phyloP scores from a whole-genome alignment of 495 filamentous ascomycete species.

The Trichoderma asperelloides region DNA sequence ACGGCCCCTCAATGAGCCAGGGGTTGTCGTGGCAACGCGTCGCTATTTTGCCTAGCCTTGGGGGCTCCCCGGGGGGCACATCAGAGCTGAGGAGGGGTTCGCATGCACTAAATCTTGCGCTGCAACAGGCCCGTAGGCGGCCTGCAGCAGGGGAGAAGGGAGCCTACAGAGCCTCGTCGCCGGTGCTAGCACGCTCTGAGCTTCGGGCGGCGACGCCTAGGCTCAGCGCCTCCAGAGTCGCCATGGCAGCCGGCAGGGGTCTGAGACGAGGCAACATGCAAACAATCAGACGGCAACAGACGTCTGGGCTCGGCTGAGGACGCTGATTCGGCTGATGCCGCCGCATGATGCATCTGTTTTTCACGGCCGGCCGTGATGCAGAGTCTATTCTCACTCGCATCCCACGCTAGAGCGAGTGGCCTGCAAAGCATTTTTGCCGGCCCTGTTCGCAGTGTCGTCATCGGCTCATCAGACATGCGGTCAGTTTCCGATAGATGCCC shows the following conservation, averaged over 20 bases:
- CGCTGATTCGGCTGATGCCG: neutral
- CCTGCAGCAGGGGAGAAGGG: neutral
- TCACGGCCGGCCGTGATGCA: neutral
- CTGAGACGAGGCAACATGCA: constrained; percentile 1
- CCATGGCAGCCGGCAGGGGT: constrained; percentile 6
- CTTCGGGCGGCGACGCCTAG: neutral
- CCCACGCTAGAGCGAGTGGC: neutral
- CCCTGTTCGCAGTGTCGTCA: neutral
- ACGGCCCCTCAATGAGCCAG: neutral
- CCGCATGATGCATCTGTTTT: neutral
- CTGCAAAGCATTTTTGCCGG: neutral
- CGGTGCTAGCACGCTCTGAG: neutral
- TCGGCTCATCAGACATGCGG: neutral
- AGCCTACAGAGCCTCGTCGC: neutral
- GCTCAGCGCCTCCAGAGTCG: neutral
- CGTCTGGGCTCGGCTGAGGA: neutral
- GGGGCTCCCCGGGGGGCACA: neutral
- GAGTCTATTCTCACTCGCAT: neutral
- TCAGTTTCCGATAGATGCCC: constrained; percentile 3
- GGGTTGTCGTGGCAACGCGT: constrained; percentile 4
- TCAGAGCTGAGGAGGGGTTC: constrained; percentile 1
- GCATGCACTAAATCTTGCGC: neutral
- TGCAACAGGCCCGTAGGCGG: neutral
- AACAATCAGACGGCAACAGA: neutral
- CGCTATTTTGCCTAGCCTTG: neutral